Evolutionary conservation across 176 grass and related monocot species (phyloP).

Genomic region (Triticum timopheevii): DNA sequence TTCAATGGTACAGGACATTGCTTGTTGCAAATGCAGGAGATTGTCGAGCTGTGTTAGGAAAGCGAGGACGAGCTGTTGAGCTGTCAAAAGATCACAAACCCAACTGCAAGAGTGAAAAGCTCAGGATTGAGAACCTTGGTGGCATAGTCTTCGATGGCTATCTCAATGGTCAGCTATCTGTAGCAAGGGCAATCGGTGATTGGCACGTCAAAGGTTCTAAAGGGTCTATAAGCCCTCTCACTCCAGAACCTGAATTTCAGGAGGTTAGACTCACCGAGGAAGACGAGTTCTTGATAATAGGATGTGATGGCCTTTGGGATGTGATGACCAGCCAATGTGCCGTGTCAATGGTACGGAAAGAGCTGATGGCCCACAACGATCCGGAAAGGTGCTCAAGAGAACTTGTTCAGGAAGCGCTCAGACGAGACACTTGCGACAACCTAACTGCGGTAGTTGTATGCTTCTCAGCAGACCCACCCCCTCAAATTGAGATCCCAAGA

Average conservation of each 20-base stretch:
- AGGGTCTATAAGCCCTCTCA: constrained; percentile 65
- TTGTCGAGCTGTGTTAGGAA: constrained; percentile 87
- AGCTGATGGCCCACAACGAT: constrained; percentile 74
- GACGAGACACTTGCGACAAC: constrained; percentile 77
- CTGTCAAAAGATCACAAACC: constrained; percentile 91
- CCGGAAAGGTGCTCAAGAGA: constrained; percentile 72
- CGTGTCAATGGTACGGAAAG: constrained; percentile 78
- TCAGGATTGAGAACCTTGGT: constrained; percentile 85
- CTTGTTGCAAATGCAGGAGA: constrained; percentile 89
- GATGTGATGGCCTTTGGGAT: constrained; percentile 96
- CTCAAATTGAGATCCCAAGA: constrained; percentile 79
- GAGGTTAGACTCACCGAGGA: constrained; percentile 66
- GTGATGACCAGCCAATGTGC: constrained; percentile 96
- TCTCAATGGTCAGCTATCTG: constrained; percentile 86
- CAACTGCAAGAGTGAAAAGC: constrained; percentile 60
- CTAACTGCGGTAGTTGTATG: constrained; percentile 78
- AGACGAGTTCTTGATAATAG: constrained; percentile 95
- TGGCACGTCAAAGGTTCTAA: constrained; percentile 95
- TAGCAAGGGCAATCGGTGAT: constrained; percentile 86
- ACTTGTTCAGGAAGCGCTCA: constrained; percentile 78
- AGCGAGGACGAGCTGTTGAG: constrained; percentile 77
- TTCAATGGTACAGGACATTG: constrained; percentile 63
- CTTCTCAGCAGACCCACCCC: constrained; percentile 75
- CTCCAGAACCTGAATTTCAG: constrained; percentile 77
- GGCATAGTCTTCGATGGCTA: constrained; percentile 80